These are phyloP conservation scores for Elsinoe perseae DNA, from an alignment of 2,329 filamentous ascomycete species.

Conservation along the genomic window DNA sequence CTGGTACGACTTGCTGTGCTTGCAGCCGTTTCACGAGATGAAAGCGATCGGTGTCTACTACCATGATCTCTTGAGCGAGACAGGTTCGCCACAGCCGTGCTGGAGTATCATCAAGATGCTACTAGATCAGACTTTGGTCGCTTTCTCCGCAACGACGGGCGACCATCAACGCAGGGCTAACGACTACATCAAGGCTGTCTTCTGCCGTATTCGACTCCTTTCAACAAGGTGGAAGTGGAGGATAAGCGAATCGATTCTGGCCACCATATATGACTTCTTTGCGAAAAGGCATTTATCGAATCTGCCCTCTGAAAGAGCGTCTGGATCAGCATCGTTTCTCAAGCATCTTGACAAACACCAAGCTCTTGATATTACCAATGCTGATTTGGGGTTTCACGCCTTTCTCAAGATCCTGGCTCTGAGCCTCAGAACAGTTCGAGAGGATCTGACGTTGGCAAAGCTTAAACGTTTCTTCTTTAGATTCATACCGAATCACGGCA, in stretches of 20 bases:
- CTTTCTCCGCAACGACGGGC: slow-evolving; percentile 39
- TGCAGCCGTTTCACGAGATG: slow-evolving; percentile 48
- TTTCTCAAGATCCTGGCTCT: slow-evolving; percentile 50
- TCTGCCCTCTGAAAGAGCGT: slow-evolving; percentile 44
- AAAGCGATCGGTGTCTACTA: slow-evolving; percentile 42
- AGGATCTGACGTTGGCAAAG: slow-evolving; percentile 45
- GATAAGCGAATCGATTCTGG: slow-evolving; percentile 47
- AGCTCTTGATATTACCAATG: slow-evolving; percentile 36
- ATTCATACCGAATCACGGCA: slow-evolving; percentile 52
- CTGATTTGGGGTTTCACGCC: slow-evolving; percentile 51
- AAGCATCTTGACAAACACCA: slow-evolving; percentile 41
- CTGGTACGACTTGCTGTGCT: slow-evolving; percentile 42
- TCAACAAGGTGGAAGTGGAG: slow-evolving; percentile 51
- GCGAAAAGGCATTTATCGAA: slow-evolving; percentile 46
- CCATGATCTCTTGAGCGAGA: slow-evolving; percentile 31
- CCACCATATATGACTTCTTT: slow-evolving; percentile 53
- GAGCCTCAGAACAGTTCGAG: slow-evolving; percentile 42
- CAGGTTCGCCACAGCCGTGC: slow-evolving; percentile 36
- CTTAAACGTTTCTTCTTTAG: slow-evolving; percentile 51
- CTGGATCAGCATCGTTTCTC: slow-evolving; percentile 48
- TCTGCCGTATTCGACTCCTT: slow-evolving; percentile 47
- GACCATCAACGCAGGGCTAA: slow-evolving; percentile 43
- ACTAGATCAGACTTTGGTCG: slow-evolving; percentile 39
- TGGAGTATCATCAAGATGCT: slow-evolving; percentile 45
- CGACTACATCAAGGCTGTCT: slow-evolving; percentile 45